Conservation (phyloP, 2,329 filamentous ascomycete genomes). For the Aspergillus sp. region DNA sequence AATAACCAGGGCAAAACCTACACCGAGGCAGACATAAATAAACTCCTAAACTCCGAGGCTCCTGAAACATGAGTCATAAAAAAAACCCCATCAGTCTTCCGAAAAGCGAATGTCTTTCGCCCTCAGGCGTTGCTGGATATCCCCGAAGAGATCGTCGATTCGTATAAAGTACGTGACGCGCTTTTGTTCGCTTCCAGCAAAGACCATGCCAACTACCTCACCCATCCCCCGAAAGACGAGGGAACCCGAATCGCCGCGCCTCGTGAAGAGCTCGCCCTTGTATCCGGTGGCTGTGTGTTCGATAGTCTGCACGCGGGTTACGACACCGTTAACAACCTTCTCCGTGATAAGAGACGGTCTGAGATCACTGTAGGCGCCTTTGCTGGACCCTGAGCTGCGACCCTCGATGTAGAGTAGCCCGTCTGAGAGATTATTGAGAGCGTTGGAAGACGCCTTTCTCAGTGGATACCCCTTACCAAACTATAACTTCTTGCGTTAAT, state of each 20-base stretch:
- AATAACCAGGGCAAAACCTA: background rate
- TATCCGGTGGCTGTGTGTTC: background rate
- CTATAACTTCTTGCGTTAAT: background rate
- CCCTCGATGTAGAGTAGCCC: background rate
- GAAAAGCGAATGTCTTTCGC: background rate
- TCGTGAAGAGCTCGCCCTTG: background rate
- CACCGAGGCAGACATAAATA: background rate
- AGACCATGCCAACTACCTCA: background rate
- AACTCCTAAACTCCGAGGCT: background rate
- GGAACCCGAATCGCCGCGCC: background rate
- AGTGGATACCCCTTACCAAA: background rate
- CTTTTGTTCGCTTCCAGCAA: background rate
- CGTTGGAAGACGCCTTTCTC: background rate
- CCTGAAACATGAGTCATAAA: background rate
- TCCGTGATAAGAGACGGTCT: background rate
- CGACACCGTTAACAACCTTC: background rate
- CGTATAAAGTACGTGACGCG: background rate
- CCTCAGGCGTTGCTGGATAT: background rate
- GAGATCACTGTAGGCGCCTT: background rate
- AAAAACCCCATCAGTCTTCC: background rate
- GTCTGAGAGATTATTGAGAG: background rate
- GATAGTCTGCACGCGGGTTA: background rate
- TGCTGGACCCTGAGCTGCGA: background rate
- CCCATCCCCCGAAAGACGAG: background rate
- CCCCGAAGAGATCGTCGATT: background rate